Percentiles rank a stretch among this genome's conserved stretches.
These are phyloP conservation scores for Colletotrichum sp. DNA, from an alignment of 2,329 filamentous ascomycete species.

Conservation along the genomic window DNA sequence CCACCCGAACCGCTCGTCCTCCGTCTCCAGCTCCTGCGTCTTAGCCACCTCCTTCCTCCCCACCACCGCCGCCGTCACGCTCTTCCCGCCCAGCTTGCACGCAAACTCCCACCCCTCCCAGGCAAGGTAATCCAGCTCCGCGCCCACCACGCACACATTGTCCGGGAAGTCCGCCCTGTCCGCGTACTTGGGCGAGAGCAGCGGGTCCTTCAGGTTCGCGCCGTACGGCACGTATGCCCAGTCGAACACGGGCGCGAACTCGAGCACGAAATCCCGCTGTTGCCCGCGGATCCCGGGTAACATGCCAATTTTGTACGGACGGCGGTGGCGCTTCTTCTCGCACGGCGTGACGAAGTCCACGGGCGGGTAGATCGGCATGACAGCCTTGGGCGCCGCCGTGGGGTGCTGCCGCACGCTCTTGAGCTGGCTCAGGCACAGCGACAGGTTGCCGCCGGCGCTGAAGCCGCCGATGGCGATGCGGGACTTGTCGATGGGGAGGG, in stretches of 20 bases:
- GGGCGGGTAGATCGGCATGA: slow-evolving; percentile 48
- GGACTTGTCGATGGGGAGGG: slow-evolving; percentile 49
- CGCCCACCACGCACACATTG: slow-evolving; percentile 40
- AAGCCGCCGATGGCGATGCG: slow-evolving; percentile 51
- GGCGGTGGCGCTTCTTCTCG: slow-evolving; percentile 25
- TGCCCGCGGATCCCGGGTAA: slow-evolving; percentile 22
- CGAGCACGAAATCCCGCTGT: slow-evolving; percentile 19
- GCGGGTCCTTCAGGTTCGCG: slow-evolving; percentile 33
- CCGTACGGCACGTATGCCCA: slow-evolving; percentile 38
- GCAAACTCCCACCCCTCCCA: slow-evolving; percentile 24
- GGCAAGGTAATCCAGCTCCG: slow-evolving; percentile 41
- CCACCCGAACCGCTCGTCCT: slow-evolving; percentile 41
- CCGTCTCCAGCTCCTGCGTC: slow-evolving; percentile 24
- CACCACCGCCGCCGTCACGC: neutral
- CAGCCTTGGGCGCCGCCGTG: slow-evolving; percentile 30
- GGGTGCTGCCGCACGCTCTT: slow-evolving; percentile 33
- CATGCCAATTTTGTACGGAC: slow-evolving; percentile 29
- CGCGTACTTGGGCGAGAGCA: slow-evolving; percentile 39
- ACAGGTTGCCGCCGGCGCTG: slow-evolving; percentile 56
- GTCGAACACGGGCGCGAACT: slow-evolving; percentile 31
- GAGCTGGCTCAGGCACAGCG: slow-evolving; percentile 45
- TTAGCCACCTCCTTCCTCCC: slow-evolving; percentile 20
- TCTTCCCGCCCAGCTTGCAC: slow-evolving; percentile 23
- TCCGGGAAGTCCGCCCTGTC: slow-evolving; percentile 32
- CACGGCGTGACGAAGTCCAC: slow-evolving; percentile 35